Base-by-base conservation (phyloP, 2,329 filamentous ascomycete species). In the Alternaria ventricosa region DNA sequence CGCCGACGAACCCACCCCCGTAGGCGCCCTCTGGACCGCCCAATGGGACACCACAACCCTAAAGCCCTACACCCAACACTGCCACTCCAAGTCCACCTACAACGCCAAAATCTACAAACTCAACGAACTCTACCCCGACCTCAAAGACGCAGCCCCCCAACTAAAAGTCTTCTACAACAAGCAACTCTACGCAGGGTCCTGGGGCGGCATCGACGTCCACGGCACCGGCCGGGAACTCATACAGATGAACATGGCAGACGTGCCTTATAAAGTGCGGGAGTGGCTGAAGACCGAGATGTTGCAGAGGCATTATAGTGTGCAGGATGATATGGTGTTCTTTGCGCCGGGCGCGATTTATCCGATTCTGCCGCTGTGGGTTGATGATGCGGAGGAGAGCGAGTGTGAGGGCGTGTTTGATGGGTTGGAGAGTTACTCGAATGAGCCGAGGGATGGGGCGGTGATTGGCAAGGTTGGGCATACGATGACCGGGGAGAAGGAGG, bases 161-260 rank as follows among this genome's bases (percentile, higher is more conserved):
- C 74, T 79, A 49, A 80, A 80, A 50, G 73, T 78, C 44, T 80
- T 80, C 64, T 80, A 79, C 67, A 70, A 75, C 66, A 72, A 74
- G 56, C 74, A 78, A 45, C 71, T 66, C 8, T 79, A 87, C 71
- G 85, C 86, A 0, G 86, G 86, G 23, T 81, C 81, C 44, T 87
- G 86, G 86, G 79, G 80, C 25, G 86, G 86, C 36, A 75, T 84
- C 23, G 86, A 87, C 68, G 80, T 79, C n/a, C 85, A 87, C 73
- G 82, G 83, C 53, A 80, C 82, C 63, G 83, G 85, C 57, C 82
- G 85, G 18, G 81, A 80, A 59, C 70, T 87, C 64, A 71, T 87
- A 46, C 69, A 79, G 67, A 86, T 87, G 85, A 75, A 80, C 30
- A 83, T 84, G 65, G 68, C 72, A 5, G 77, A 81, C 6, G 60